phyloP scores from a whole-genome alignment of 2,329 filamentous ascomycete genomes.

The Fusarium decemcellulare region DNA sequence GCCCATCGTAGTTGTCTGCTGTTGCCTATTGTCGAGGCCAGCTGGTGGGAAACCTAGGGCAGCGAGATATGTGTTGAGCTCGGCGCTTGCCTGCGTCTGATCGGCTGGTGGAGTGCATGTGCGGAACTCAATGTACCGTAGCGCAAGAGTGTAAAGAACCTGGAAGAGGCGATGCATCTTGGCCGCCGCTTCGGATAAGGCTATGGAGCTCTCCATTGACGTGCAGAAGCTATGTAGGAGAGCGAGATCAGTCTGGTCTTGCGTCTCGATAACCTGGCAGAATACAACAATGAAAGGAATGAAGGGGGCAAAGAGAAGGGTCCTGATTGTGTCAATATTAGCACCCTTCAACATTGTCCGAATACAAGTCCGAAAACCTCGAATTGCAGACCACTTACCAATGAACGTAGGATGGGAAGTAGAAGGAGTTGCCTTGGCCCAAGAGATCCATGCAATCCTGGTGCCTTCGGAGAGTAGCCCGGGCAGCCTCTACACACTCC shows the following conservation, averaged over 20 bases:
- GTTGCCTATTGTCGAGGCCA: slow-evolving; percentile 28
- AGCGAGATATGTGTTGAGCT: slow-evolving; percentile 54
- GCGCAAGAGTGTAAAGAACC: slow-evolving; percentile 70
- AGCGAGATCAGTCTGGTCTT: slow-evolving; percentile 55
- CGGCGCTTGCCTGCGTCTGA: slow-evolving; percentile 52
- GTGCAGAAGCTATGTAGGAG: slow-evolving; percentile 65
- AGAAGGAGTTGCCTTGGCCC: slow-evolving; percentile 53
- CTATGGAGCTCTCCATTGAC: slow-evolving; percentile 64
- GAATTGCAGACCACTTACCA: slow-evolving; percentile 51
- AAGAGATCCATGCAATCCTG: slow-evolving; percentile 57
- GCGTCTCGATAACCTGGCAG: slow-evolving; percentile 64
- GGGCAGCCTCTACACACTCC: slow-evolving; percentile 59
- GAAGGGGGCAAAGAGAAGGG: slow-evolving; percentile 65
- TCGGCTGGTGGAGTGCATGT: slow-evolving; percentile 44
- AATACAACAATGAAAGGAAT: slow-evolving; percentile 69
- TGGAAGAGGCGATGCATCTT: slow-evolving; percentile 71
- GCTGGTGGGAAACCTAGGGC: slow-evolving; percentile 61
- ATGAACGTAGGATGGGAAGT: slow-evolving; percentile 58
- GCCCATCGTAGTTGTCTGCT: slow-evolving; percentile 19
- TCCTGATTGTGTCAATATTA: slow-evolving; percentile 50
- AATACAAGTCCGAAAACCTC: neutral
- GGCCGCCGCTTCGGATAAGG: slow-evolving; percentile 62
- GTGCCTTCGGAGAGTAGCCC: slow-evolving; percentile 58
- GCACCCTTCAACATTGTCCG: neutral
- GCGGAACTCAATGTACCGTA: slow-evolving; percentile 71